A percentile compares a stretch with the other conserved stretches of the same genome.
phyloP scores from a whole-genome alignment of 2,329 filamentous ascomycete species.

The Claviceps pusilla region DNA sequence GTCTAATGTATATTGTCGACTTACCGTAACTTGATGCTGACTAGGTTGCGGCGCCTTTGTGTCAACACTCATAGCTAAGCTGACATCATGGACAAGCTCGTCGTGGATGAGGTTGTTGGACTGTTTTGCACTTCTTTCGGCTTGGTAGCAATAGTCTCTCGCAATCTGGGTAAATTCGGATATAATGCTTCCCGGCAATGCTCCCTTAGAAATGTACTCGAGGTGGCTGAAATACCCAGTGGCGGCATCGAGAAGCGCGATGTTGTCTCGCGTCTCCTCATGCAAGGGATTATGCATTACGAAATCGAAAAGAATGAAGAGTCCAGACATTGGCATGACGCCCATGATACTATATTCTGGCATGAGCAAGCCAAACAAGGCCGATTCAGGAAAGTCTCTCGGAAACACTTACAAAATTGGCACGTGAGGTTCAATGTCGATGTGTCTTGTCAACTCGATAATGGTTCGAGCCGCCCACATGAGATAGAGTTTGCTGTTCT shows the following conservation, averaged over 20 bases:
- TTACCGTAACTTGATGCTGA: background rate
- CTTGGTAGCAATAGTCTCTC: slow-evolving; percentile 1
- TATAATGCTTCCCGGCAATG: slow-evolving; percentile 7
- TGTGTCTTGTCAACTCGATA: slow-evolving; percentile 18
- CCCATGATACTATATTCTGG: slow-evolving; percentile 6
- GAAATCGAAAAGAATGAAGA: slow-evolving; percentile 12
- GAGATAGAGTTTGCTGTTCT: slow-evolving; percentile 12
- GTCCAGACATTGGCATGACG: slow-evolving; percentile 8
- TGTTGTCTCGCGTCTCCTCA: slow-evolving; percentile 7
- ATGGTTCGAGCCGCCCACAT: slow-evolving; percentile 17
- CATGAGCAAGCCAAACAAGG: background rate
- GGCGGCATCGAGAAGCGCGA: slow-evolving; percentile 7
- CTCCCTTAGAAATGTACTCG: slow-evolving; percentile 5
- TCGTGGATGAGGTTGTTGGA: background rate
- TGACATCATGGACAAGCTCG: background rate
- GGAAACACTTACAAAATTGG: slow-evolving; percentile 17
- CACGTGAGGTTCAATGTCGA: slow-evolving; percentile 19
- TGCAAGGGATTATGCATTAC: slow-evolving; percentile 11
- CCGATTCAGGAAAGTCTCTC: background rate
- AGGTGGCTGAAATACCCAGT: slow-evolving; percentile 8
- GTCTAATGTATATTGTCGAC: too few relatives aligned
- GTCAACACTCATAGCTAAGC: background rate
- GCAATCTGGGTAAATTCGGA: slow-evolving; percentile 3
- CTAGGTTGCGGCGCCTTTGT: background rate
- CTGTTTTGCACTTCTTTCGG: background rate